phyloP scores from a whole-genome alignment of 176 grass and related monocot species.

The Calamus simplicifolius region DNA sequence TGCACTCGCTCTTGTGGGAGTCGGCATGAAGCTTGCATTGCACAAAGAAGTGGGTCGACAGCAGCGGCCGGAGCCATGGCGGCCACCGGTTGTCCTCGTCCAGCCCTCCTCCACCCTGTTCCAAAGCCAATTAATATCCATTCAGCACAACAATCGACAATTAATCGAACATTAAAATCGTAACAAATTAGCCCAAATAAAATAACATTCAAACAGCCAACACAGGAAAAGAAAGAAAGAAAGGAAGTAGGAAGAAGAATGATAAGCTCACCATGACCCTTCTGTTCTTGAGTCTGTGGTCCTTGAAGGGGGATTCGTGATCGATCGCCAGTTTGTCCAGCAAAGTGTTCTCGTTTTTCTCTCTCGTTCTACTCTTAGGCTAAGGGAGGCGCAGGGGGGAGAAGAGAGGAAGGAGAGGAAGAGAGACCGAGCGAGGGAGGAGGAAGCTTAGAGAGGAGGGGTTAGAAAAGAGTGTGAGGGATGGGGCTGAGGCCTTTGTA shows the following conservation, averaged over 20 bases:
- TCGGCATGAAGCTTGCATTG: constrained; percentile 92
- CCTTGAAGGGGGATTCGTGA: constrained; percentile 32
- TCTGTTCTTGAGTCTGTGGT: constrained; percentile 33
- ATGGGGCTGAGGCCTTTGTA: too few species aligned
- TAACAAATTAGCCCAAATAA: too few species aligned
- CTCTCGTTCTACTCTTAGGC: not conserved
- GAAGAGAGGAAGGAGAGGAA: too few species aligned
- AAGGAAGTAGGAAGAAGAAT: not conserved
- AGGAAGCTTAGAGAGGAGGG: too few species aligned
- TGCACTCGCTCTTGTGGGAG: constrained; percentile 97
- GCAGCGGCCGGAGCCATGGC: constrained; percentile 85
- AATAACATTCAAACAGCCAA: too few species aligned
- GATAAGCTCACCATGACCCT: constrained; percentile 26
- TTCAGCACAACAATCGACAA: too few species aligned
- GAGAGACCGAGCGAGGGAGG: too few species aligned
- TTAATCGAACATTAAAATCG: too few species aligned
- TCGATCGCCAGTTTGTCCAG: constrained; percentile 46
- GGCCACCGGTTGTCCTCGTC: constrained; percentile 64
- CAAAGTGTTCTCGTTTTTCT: not conserved
- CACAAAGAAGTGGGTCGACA: constrained; percentile 79
- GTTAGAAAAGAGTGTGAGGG: too few species aligned
- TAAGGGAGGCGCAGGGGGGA: too few species aligned
- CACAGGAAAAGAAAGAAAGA: not conserved
- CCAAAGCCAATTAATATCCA: not conserved
- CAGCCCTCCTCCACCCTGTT: constrained; percentile 22